Conservation (phyloP, 2,329 filamentous ascomycete species). For the Neocatenulostroma microsporum region DNA sequence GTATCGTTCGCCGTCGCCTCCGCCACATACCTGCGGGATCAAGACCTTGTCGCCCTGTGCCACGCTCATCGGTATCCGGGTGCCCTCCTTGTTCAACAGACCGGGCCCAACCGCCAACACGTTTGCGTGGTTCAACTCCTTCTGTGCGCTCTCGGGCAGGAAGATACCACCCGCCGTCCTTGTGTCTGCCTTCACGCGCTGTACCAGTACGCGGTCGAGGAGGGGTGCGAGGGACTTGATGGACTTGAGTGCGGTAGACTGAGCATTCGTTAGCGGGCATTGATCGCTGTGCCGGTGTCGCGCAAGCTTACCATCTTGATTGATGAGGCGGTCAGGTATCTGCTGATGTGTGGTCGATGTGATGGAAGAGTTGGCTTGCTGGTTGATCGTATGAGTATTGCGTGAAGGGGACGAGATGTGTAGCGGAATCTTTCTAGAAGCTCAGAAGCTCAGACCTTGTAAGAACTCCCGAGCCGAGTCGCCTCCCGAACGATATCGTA, state of each 20-base stretch:
- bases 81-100: constrained; percentile 76
- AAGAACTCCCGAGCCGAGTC: not conserved
- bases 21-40: constrained; percentile 73
- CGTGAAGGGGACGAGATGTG: constrained; percentile 1
- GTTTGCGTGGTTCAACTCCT: constrained; percentile 97
- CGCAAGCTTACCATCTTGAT: constrained; percentile 9
- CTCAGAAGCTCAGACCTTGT: not conserved
- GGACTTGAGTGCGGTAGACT: constrained; percentile 65
- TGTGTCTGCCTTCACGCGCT: constrained; percentile 93
- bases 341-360: not conserved
- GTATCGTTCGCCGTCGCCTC: not conserved
- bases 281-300: constrained; percentile 7
- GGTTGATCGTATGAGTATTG: not conserved
- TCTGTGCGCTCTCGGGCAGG: constrained; percentile 91
- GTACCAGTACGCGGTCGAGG: constrained; percentile 94
- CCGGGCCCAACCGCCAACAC: constrained; percentile 93
- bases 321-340: not conserved
- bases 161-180: constrained; percentile 97
- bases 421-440: constrained; percentile 8
- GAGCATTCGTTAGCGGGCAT: not conserved
- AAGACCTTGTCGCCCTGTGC: constrained; percentile 79
- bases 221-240: constrained; percentile 93
- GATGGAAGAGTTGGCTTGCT: not conserved
- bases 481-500: constrained; percentile 2
- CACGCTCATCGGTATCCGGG: constrained; percentile 79